A percentile compares a stretch with the other conserved stretches of the same genome.
Evolutionary conservation across 2,329 filamentous ascomycete genomes (phyloP).

Genomic region (Diaporthe citrichinensis): DNA sequence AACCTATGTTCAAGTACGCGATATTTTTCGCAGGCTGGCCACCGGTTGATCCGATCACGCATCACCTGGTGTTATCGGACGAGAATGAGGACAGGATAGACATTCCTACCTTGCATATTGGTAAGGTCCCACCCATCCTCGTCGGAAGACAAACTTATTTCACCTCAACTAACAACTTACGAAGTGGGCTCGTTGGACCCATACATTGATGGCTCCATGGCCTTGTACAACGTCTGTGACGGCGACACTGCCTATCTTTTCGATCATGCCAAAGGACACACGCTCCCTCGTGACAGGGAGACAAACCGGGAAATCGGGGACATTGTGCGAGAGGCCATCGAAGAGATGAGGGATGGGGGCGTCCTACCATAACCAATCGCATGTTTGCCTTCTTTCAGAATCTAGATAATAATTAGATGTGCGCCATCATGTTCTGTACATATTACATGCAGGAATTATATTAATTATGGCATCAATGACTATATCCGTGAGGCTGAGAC

Average conservation of each 20-base stretch:
- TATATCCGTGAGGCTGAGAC: neutral
- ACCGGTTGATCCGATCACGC: slow-evolving; percentile 51
- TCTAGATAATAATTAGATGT: neutral
- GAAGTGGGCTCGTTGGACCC: slow-evolving; percentile 54
- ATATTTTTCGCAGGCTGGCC: slow-evolving; percentile 64
- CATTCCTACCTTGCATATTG: slow-evolving; percentile 57
- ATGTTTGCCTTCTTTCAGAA: slow-evolving; percentile 5
- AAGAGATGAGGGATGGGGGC: slow-evolving; percentile 40
- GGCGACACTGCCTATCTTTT: slow-evolving; percentile 57
- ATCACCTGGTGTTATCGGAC: slow-evolving; percentile 51
- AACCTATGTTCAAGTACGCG: slow-evolving; percentile 58
- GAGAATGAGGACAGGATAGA: slow-evolving; percentile 56
- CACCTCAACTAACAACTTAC: neutral
- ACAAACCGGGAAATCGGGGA: slow-evolving; percentile 52
- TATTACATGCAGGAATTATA: neutral
- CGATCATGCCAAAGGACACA: slow-evolving; percentile 60
- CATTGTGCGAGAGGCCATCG: slow-evolving; percentile 43
- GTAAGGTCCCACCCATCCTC: slow-evolving; percentile 51
- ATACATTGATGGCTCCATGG: slow-evolving; percentile 31
- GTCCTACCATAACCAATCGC: neutral
- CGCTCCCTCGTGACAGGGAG: slow-evolving; percentile 52
- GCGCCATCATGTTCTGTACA: slow-evolving; percentile 8
- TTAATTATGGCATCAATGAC: neutral
- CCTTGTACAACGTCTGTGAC: slow-evolving; percentile 55
- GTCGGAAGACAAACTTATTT: neutral